phyloP scores from a whole-genome alignment of 2,329 filamentous ascomycete species.

The Parastagonospora avenae region DNA sequence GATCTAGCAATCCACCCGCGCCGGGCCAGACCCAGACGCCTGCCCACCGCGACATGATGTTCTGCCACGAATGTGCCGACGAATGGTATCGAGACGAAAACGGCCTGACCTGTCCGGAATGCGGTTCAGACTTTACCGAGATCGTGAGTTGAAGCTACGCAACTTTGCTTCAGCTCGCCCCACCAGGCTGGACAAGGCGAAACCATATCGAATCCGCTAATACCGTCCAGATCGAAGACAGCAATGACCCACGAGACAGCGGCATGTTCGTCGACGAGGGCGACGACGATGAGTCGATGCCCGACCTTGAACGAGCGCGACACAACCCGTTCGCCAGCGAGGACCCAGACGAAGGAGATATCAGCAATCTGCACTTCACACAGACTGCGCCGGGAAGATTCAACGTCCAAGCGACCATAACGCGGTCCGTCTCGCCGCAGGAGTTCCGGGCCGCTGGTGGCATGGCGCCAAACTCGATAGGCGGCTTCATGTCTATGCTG shows the following conservation, averaged over 20 bases:
- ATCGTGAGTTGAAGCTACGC: slow-evolving; percentile 66
- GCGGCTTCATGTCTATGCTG: slow-evolving; percentile 54
- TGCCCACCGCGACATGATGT: slow-evolving; percentile 70
- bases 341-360: slow-evolving; percentile 57
- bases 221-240: slow-evolving; percentile 52
- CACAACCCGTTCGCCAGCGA: slow-evolving; percentile 58
- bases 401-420: slow-evolving; percentile 43
- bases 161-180: slow-evolving; percentile 9
- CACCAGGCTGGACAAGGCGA: not conserved
- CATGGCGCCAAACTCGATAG: slow-evolving; percentile 37
- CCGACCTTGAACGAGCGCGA: slow-evolving; percentile 41
- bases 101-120: slow-evolving; percentile 76
- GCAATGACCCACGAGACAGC: slow-evolving; percentile 66
- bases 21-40: slow-evolving; percentile 22
- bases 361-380: slow-evolving; percentile 53
- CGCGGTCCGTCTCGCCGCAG: slow-evolving; percentile 36
- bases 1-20: slow-evolving; percentile 20
- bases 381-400: slow-evolving; percentile 42
- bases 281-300: slow-evolving; percentile 38
- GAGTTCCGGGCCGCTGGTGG: slow-evolving; percentile 17
- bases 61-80: slow-evolving; percentile 78
- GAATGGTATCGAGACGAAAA: slow-evolving; percentile 80
- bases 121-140: slow-evolving; percentile 78
- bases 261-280: slow-evolving; percentile 31
- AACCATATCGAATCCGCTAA: slow-evolving; percentile 19